Conservation (phyloP, 75 land plant species). For the Selaginella tamariscina region DNA sequence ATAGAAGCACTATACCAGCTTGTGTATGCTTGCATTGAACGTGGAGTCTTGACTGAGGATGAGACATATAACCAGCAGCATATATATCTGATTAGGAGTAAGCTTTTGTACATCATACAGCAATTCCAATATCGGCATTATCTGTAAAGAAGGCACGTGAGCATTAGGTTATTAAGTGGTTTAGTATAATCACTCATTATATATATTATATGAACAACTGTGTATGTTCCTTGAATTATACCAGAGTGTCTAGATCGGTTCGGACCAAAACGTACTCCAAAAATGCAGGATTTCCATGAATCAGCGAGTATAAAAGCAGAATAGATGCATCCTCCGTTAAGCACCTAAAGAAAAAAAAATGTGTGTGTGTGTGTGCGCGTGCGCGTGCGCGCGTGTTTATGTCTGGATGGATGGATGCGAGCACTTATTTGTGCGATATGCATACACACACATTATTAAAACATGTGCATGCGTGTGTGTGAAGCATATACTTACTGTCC, state of each 20-base stretch:
- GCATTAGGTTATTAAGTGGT: no score
- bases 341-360: slow-evolving; percentile 27
- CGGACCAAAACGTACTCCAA: slow-evolving; percentile 85
- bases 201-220: no score
- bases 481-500: slow-evolving; percentile 41
- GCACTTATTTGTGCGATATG: no score
- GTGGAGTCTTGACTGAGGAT: slow-evolving; percentile 88
- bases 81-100: slow-evolving; percentile 75
- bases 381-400: no score
- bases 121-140: slow-evolving; percentile 69
- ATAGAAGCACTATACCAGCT: no score
- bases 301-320: slow-evolving; percentile 59
- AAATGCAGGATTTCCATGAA: slow-evolving; percentile 75
- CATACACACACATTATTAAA: no score
- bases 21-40: slow-evolving; percentile 82
- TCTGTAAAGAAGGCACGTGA: no score
- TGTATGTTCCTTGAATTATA: slow-evolving; percentile 16
- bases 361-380: no score
- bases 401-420: no score
- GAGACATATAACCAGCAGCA: slow-evolving; percentile 71
- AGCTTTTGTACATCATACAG: slow-evolving; percentile 64
- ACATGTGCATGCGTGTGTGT: no score
- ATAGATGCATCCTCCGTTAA: slow-evolving; percentile 55
- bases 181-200: no score
- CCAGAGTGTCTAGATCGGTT: slow-evolving; percentile 82